Conservation (phyloP, 2,329 filamentous ascomycete genomes). For the Colletotrichum higginsianum region DNA sequence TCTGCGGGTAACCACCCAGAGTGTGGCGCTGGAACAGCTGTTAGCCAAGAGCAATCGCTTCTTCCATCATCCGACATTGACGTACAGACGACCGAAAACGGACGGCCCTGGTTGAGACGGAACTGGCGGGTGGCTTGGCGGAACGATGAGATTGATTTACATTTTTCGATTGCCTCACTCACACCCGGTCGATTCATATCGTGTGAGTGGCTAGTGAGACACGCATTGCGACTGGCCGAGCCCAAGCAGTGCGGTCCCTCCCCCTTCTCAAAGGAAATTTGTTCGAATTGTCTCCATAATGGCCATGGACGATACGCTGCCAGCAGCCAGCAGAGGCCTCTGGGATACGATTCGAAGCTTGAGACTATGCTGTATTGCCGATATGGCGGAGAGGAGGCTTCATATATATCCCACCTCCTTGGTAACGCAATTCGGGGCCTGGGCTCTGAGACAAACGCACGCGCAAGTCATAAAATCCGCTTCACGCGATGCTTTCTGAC, state of each 20-base stretch:
- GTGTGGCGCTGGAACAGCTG: constrained; percentile 13
- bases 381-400: too few species aligned
- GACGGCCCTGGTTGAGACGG: constrained; percentile 6
- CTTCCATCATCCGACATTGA: background rate
- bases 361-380: too few species aligned
- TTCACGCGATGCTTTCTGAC: too few species aligned
- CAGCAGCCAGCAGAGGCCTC: too few species aligned
- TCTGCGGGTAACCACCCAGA: background rate
- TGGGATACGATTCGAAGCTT: too few species aligned
- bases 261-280: too few species aligned
- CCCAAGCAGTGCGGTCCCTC: fast-evolving
- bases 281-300: too few species aligned
- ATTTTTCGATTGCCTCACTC: background rate
- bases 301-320: too few species aligned
- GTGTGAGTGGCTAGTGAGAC: too few species aligned
- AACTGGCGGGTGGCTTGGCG: constrained; percentile 20
- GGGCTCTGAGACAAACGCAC: constrained; percentile 1
- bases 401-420: too few species aligned
- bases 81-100: background rate
- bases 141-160: constrained; percentile 20
- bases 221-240: too few species aligned
- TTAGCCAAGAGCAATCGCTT: background rate
- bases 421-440: too few species aligned
- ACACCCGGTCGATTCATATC: background rate
- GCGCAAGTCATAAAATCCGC: background rate